Evolutionary conservation across 148 eudicot genomes (phyloP).

Genomic region (Beta vulgaris): DNA sequence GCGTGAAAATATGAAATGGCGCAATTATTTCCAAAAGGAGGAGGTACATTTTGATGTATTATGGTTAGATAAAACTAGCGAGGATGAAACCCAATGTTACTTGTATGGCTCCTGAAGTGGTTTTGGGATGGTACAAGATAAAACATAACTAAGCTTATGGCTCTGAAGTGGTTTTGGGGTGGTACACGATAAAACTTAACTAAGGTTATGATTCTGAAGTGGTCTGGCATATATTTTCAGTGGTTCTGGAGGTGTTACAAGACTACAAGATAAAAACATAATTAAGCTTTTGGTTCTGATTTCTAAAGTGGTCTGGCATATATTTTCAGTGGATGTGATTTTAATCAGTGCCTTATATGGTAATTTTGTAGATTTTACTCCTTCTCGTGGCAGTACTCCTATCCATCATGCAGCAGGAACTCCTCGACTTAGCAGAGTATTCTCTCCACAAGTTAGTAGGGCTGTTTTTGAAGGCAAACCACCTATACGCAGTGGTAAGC

Average conservation of each 20-base stretch:
- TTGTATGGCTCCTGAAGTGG: no score
- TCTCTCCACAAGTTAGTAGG: conserved; percentile 34
- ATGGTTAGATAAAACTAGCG: no score
- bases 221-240: no score
- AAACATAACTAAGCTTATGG: no score
- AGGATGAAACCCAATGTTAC: no score
- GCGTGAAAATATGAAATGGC: no score
- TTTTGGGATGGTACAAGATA: no score
- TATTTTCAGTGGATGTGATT: background rate
- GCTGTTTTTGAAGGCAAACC: conserved; percentile 30
- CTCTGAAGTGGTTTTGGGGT: no score
- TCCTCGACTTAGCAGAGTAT: conserved; percentile 24
- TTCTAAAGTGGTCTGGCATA: background rate
- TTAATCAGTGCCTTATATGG: background rate
- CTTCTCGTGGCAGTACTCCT: conserved; percentile 76
- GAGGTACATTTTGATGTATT: no score
- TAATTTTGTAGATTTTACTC: conserved; percentile 66
- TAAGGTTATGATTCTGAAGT: no score
- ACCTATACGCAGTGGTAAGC: conserved; percentile 26
- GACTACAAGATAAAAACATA: background rate
- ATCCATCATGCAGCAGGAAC: conserved; percentile 48
- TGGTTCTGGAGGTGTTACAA: background rate
- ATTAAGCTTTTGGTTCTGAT: background rate
- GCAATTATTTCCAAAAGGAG: no score
- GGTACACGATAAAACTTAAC: no score